phyloP scores from a whole-genome alignment of 192 early-diverging fungal genomes.

The Rhizophagus sp. region DNA sequence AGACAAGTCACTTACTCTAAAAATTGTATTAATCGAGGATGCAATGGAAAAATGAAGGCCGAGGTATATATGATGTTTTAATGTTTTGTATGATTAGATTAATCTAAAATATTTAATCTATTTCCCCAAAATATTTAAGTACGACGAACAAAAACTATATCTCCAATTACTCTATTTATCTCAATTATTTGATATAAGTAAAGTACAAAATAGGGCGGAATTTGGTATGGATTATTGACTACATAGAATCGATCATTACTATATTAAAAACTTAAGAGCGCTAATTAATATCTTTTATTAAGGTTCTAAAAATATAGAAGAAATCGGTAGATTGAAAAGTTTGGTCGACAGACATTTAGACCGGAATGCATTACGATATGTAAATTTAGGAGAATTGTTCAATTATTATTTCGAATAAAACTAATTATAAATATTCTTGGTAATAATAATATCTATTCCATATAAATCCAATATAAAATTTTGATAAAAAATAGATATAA shows the following conservation, averaged over 20 bases:
- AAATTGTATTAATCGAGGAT: conserved; percentile 66
- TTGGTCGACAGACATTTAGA: background rate
- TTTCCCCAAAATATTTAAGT: background rate
- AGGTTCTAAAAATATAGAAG: background rate
- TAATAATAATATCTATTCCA: no score
- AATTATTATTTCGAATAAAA: no score
- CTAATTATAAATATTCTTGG: no score
- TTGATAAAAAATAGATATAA: no score
- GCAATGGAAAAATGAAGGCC: conserved; percentile 62
- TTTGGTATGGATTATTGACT: background rate
- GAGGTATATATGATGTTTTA: conserved; percentile 51
- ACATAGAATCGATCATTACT: background rate
- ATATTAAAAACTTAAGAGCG: no score
- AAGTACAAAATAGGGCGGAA: background rate
- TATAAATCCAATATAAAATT: no score
- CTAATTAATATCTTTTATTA: background rate
- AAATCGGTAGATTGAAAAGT: background rate
- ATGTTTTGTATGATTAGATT: no score
- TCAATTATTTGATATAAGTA: background rate
- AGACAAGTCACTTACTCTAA: conserved; percentile 64
- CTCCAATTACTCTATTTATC: background rate
- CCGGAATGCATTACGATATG: background rate
- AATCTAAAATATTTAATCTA: no score
- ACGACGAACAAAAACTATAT: background rate
- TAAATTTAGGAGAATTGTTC: background rate